These are phyloP conservation scores for Tolypocladium ophioglossoides DNA, from an alignment of 2,329 filamentous ascomycete species.

Conservation along the genomic window DNA sequence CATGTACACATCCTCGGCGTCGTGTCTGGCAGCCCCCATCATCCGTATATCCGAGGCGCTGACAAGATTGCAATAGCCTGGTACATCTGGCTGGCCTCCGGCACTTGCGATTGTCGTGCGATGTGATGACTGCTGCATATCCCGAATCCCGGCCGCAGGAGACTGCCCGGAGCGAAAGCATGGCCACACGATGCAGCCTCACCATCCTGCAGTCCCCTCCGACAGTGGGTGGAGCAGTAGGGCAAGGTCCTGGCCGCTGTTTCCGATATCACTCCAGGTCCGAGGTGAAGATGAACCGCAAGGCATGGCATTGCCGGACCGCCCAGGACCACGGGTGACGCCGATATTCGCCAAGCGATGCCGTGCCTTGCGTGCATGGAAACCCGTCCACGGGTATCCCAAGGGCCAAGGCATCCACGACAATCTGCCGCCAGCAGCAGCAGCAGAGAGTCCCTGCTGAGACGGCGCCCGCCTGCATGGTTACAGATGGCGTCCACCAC, in stretches of 20 bases:
- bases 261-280: not conserved
- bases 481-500: slow-evolving; percentile 7
- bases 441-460: not conserved
- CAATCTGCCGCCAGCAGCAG: not conserved
- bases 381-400: not conserved
- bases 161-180: not conserved
- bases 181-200: not conserved
- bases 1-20: not conserved
- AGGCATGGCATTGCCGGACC: not conserved
- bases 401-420: not conserved
- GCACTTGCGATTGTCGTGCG: not conserved
- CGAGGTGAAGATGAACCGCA: not conserved
- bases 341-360: not conserved
- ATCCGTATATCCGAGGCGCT: not conserved
- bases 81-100: not conserved
- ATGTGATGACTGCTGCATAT: not conserved
- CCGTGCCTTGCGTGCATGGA: not conserved
- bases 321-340: not conserved
- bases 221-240: not conserved
- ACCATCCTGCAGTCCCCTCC: not conserved
- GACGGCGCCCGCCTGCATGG: slow-evolving; percentile 3
- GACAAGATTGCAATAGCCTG: not conserved
- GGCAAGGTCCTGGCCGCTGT: not conserved
- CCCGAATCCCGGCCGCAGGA: not conserved
- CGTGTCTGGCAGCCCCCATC: not conserved